Evolutionary conservation across 2,329 filamentous ascomycete genomes (phyloP).

Genomic region (Colletotrichum tropicicola): DNA sequence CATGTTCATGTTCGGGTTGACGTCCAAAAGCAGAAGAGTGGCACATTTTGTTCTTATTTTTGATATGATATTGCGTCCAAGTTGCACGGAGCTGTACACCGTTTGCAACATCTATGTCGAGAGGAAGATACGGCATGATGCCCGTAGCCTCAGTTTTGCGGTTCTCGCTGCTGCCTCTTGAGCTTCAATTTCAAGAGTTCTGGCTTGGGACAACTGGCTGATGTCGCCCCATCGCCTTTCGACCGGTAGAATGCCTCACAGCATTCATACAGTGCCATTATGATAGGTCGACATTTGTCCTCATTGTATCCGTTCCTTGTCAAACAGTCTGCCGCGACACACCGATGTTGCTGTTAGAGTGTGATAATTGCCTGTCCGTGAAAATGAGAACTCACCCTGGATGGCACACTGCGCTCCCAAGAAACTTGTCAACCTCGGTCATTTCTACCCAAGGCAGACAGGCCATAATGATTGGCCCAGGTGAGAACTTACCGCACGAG

Average conservation of each 20-base stretch:
- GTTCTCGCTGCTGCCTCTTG: constrained; percentile 70
- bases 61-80: background rate
- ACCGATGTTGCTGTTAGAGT: background rate
- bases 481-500: constrained; percentile 72
- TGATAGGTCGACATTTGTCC: constrained; percentile 78
- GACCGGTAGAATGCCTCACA: constrained; percentile 88
- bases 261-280: constrained; percentile 92
- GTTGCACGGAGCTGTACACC: no score
- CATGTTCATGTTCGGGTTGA: constrained; percentile 57
- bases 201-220: constrained; percentile 87
- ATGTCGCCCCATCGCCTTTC: constrained; percentile 79
- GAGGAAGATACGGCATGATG: no score
- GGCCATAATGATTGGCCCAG: background rate
- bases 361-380: background rate
- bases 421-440: constrained; percentile 11
- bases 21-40: constrained; percentile 57
- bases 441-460: background rate
- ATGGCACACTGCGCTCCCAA: constrained; percentile 77
- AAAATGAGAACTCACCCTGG: constrained; percentile 69
- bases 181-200: constrained; percentile 84
- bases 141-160: no score
- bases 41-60: constrained; percentile 44
- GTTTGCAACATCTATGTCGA: no score
- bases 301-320: constrained; percentile 87
- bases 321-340: constrained; percentile 73